Evolutionary conservation across 2,329 filamentous ascomycete genomes (phyloP).

Genomic region (Alternaria conjuncta): DNA sequence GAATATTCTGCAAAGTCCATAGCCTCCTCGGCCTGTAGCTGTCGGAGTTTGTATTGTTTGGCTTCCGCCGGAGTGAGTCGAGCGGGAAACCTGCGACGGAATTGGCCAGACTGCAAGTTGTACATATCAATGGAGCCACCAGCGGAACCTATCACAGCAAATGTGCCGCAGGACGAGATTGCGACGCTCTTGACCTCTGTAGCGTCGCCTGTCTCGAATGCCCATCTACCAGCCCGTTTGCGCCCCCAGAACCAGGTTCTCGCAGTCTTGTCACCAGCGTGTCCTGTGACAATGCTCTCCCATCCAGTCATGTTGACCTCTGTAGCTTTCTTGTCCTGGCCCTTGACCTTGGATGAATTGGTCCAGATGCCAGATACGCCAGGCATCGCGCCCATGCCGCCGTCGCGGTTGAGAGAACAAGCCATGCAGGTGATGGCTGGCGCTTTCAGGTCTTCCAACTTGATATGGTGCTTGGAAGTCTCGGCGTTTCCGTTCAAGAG

Average conservation of each 20-base stretch:
- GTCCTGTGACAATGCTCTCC: conserved; percentile 96
- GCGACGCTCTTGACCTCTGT: conserved; percentile 83
- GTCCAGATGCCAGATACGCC: conserved; percentile 85
- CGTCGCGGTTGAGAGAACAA: conserved; percentile 90
- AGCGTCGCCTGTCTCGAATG: conserved; percentile 83
- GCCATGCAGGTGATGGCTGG: conserved; percentile 92
- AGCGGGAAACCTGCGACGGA: conserved; percentile 86
- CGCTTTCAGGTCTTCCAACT: conserved; percentile 78
- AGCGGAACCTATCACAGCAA: conserved; percentile 86
- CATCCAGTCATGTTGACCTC: conserved; percentile 83
- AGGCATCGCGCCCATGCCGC: conserved; percentile 84
- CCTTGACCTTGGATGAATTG: conserved; percentile 68
- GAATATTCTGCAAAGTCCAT: conserved; percentile 16
- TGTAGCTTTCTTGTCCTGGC: conserved; percentile 71
- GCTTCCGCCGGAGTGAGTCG: conserved; percentile 78
- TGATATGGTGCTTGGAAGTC: conserved; percentile 66
- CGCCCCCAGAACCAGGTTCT: conserved; percentile 99
- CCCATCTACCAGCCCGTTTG: conserved; percentile 91
- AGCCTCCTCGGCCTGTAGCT: conserved; percentile 63
- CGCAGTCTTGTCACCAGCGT: conserved; percentile 81
- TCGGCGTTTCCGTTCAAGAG: conserved; percentile 66
- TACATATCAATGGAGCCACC: conserved; percentile 90
- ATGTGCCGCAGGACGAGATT: conserved; percentile 90
- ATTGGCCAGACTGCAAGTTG: conserved; percentile 91
- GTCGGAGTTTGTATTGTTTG: conserved; percentile 71